Percentiles rank a stretch among this genome's conserved stretches.
These are phyloP conservation scores for Cordia subcordata DNA, from an alignment of 257 asterid species.

Conservation along the genomic window DNA sequence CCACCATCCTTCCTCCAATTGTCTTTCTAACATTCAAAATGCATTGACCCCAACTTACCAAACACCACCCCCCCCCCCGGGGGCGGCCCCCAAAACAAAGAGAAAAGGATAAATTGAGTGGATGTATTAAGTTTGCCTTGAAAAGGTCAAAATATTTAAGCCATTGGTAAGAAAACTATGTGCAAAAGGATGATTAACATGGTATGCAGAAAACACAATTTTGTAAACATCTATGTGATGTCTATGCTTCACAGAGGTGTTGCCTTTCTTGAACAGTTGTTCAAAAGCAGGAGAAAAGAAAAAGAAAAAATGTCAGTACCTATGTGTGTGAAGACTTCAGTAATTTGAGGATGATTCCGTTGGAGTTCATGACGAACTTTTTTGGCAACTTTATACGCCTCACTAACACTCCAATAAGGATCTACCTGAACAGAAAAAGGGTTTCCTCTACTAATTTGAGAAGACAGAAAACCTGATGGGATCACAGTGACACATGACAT, in stretches of 20 bases:
- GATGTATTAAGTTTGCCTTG: too few relatives aligned
- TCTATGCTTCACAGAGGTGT: not conserved
- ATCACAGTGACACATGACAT: not conserved
- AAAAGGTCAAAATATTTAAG: too few relatives aligned
- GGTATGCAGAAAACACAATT: too few relatives aligned
- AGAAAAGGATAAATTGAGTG: too few relatives aligned
- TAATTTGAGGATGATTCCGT: constrained; percentile 68
- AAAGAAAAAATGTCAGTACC: constrained; percentile 33
- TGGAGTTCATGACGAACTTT: constrained; percentile 69
- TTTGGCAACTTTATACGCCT: constrained; percentile 87
- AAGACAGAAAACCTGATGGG: not conserved
- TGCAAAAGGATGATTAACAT: not conserved
- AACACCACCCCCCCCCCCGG: too few relatives aligned
- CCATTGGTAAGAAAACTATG: too few relatives aligned
- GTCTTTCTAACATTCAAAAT: too few relatives aligned
- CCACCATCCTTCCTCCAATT: too few relatives aligned
- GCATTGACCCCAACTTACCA: too few relatives aligned
- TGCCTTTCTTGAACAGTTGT: not conserved
- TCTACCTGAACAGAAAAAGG: constrained; percentile 53
- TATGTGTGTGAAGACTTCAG: constrained; percentile 91
- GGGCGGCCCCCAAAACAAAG: too few relatives aligned
- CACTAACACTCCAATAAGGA: constrained; percentile 94
- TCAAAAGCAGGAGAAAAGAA: too few relatives aligned
- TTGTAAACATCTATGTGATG: not conserved
- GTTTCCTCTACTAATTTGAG: constrained; percentile 13